These are phyloP conservation scores for Candida coleopterorum DNA, from an alignment of 805 yeast species.

Conservation along the genomic window DNA sequence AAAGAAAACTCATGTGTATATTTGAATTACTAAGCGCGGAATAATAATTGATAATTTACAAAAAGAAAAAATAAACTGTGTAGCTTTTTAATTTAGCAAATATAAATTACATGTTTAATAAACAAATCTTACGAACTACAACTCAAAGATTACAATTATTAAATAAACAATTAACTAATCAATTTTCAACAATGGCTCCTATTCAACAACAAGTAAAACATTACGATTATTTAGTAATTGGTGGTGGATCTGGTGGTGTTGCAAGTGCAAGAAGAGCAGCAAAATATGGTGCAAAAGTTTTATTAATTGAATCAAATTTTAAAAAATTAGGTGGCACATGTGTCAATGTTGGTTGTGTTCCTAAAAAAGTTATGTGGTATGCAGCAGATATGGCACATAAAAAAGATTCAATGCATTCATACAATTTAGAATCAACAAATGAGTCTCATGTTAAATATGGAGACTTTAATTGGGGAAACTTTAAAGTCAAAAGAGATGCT, in stretches of 20 bases:
- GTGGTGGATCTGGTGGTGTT: slow-evolving; percentile 99
- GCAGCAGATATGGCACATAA: slow-evolving; percentile 86
- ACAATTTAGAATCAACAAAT: slow-evolving; percentile 63
- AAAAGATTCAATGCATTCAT: slow-evolving; percentile 69
- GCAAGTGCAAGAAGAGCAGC: slow-evolving; percentile 99
- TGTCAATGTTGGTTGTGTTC: slow-evolving; percentile 99
- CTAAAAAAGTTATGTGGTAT: slow-evolving; percentile 98
- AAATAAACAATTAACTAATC: slow-evolving; percentile 23
- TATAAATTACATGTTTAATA: slow-evolving; percentile 10
- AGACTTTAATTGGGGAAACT: slow-evolving; percentile 73
- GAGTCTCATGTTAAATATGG: slow-evolving; percentile 43
- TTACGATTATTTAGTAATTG: slow-evolving; percentile 90
- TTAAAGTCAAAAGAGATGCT: slow-evolving; percentile 89
- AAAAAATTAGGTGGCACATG: slow-evolving; percentile 89
- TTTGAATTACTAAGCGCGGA: too few species aligned
- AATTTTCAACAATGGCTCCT: slow-evolving; percentile 48
- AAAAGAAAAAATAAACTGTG: too few species aligned
- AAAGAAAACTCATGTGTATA: too few species aligned
- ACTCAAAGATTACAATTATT: slow-evolving; percentile 19
- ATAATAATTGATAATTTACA: too few species aligned
- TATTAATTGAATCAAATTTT: slow-evolving; percentile 72
- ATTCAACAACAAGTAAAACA: slow-evolving; percentile 39
- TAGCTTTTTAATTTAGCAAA: too few species aligned
- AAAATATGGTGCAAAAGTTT: slow-evolving; percentile 81
- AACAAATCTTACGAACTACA: slow-evolving; percentile 9